Evolutionary conservation across 208 protist species (phyloP), one percentile per base, ranked within the genome.

Genomic region (Trypanosoma conorhini): DNA sequence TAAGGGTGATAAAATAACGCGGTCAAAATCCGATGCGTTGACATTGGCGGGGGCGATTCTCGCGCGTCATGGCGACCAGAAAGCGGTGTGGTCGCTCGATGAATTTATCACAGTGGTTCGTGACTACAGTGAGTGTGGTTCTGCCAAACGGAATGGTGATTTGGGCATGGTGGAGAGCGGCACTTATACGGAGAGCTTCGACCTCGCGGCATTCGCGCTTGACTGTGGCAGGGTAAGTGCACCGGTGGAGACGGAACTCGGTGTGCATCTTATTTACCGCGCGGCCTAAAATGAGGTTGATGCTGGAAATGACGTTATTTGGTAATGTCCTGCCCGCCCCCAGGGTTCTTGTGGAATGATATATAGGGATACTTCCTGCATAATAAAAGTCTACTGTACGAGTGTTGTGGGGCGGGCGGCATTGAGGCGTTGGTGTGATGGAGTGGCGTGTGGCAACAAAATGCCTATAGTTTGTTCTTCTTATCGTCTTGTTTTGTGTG

Each of bases 231-330:
- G 87, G 69, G 89, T 93, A 62, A 91, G 86, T 57, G 59, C n/a
- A 44, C 91, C 91, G 1, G 82, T 96, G 52, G 84, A 87, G 59
- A 94, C 88, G 15, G 75, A 79, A 35, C 74, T 95, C 22, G 91
- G 91, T 35, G 74, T 96, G 15, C 91, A 96, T 70, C 66, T 96
- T 22, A 78, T 96, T 48, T 93, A 82, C 59, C 81, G 86, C 66
- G 81, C 77, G 44, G 88, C 91, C 19, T 94, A 72, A 80, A 54
- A 44, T 8, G 50, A 26, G 26, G 13, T 3, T 61, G 19, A 1
- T 13, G 35, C 42, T 59, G 44, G 55, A 24, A 55, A 62, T 46
- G 35, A 22, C 3, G 19, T 31, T 30, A 38, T 33, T 3, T 1
- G 22, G 19, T 58, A 46, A 46, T 1, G 42, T 46, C 15, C 15